Conservation (phyloP, 495 filamentous ascomycete species). For the Peziza echinospora region DNA sequence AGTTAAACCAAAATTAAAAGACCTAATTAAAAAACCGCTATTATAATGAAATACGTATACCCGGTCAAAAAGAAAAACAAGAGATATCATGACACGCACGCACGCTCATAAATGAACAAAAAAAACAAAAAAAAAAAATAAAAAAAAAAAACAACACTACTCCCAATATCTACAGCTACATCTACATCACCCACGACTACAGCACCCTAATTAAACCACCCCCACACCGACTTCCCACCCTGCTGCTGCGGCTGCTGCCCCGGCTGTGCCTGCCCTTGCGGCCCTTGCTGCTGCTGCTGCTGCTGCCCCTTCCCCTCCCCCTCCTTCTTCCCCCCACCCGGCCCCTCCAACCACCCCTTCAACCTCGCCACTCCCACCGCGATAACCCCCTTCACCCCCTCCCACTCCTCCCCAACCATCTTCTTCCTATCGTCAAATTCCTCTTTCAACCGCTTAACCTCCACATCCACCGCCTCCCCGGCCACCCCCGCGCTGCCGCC, state of each 20-base stretch:
- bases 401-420: conserved; percentile 15
- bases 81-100: neutral
- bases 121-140: neutral
- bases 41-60: neutral
- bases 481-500: conserved; percentile 10
- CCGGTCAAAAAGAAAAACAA: neutral
- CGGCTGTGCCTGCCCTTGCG: neutral
- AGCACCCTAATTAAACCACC: neutral
- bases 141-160: neutral
- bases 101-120: neutral
- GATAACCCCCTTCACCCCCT: conserved; percentile 4
- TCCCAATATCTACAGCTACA: neutral
- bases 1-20: neutral
- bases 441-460: conserved; percentile 11
- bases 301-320: conserved; percentile 4
- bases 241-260: neutral
- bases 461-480: conserved; percentile 9
- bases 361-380: conserved; percentile 4
- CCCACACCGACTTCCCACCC: neutral
- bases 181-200: neutral
- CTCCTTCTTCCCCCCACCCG: neutral
- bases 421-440: conserved; percentile 18
- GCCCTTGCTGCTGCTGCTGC: neutral
- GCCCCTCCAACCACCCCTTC: conserved; percentile 1
- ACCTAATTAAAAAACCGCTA: neutral